Base-by-base conservation (phyloP, 768 basidiomycete genomes). In the Pleurotus salmoneostramineus region DNA sequence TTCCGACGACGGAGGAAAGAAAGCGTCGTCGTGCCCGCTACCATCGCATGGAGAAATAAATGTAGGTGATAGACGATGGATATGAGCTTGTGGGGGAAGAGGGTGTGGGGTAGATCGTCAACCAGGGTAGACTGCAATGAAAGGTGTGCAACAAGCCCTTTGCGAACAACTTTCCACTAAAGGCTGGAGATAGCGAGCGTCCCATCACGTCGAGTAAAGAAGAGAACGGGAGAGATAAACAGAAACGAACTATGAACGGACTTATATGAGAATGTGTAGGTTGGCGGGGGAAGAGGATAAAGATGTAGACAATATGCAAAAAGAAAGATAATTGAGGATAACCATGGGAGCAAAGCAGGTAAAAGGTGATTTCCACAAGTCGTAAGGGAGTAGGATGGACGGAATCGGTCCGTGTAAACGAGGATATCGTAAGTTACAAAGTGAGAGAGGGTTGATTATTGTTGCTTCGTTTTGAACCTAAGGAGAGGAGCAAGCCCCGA, bases 401-500 rank as follows among this genome's bases (percentile, higher is more conserved):
- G 21, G 21, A 27, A 27, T 27, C 21, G 21, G 21, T 27, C 21
- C 21, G 21, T 27, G 21, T 27, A 27, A 27, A 27, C 21, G 21
- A 27, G 21, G 21, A 27, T 27, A 27, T 27, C 21, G 21, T 27
- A 27, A 27, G 21, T 27, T 27, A 27, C 21, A 27, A 27, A 27
- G 21, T 1, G 31, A 33, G 47, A 55, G 10, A 10, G 60, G 43
- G 60, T 64, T 74, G 66, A 81, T 69, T 76, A 71, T 36, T 70
- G 62, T 57, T 85, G 83, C 69, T 88, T 89, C 50, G 75, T 87
- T 75, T 80, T 88, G 80, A 91, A 91, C 54, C 90, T 82, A 57
- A 98, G 72, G 56, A 98, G 74, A 1, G 94, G 91, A 0, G 95
- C 94, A 50, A 98, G 82, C 0, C 92, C 89, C 0, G 87, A 82